A percentile compares a stretch with the other conserved stretches of the same genome.
These are phyloP conservation scores for Wickerhamiella azyma DNA, from an alignment of 805 yeast genomes.

Conservation along the genomic window DNA sequence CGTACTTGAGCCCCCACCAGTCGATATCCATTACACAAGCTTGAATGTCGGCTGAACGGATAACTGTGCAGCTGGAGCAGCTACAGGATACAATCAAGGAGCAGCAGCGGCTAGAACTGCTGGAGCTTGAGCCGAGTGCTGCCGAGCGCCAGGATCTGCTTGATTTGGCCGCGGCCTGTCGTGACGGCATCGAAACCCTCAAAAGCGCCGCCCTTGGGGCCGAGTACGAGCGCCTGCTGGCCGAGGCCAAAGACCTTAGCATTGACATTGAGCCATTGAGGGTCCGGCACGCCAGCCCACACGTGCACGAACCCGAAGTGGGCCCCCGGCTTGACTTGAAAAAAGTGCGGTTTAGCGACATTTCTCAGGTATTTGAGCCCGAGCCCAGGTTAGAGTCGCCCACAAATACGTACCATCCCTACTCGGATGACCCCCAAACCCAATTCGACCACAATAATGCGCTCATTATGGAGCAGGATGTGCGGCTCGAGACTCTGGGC, in stretches of 20 bases:
- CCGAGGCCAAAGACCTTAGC: slow-evolving; percentile 1
- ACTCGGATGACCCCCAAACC: slow-evolving; percentile 1
- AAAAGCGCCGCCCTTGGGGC: slow-evolving; percentile 1
- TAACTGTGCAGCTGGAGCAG: slow-evolving; percentile 17
- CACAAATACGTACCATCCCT: neutral
- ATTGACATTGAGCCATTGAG: neutral
- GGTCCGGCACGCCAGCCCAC: neutral
- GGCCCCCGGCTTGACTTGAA: neutral
- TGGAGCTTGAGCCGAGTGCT: slow-evolving; percentile 19
- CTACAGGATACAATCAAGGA: slow-evolving; percentile 17
- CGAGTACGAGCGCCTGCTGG: slow-evolving; percentile 3
- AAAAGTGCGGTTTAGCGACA: slow-evolving; percentile 5
- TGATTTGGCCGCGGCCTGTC: slow-evolving; percentile 8
- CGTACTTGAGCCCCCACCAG: slow-evolving; percentile 22
- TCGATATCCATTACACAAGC: slow-evolving; percentile 16
- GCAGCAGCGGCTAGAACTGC: slow-evolving; percentile 18
- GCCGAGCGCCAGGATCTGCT: slow-evolving; percentile 16
- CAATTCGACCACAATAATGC: slow-evolving; percentile 16
- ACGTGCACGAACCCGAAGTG: neutral
- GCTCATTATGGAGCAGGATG: slow-evolving; percentile 28
- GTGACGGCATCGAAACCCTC: slow-evolving; percentile 5
- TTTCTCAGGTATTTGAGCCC: slow-evolving; percentile 8
- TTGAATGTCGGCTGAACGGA: slow-evolving; percentile 10
- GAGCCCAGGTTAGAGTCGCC: neutral
- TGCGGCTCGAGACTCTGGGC: slow-evolving; percentile 26